Base-by-base conservation (phyloP, 306 rosid genomes). In the Prinsepia uniflora region DNA sequence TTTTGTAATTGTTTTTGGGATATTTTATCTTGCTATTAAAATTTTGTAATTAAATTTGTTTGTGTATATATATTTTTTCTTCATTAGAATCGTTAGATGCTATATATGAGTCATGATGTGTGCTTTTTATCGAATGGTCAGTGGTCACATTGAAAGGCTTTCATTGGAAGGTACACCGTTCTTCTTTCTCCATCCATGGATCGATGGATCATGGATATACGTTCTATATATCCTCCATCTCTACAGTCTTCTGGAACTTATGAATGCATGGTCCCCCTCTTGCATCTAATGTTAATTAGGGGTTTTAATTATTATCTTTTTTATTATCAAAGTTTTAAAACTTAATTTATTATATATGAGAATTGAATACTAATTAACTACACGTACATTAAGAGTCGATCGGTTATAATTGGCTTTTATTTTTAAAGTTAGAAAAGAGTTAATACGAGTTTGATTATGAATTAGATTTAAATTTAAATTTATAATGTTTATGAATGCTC, bases 81-180 rank as follows among this genome's bases (percentile, higher is more conserved):
- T 56, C 7, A 2, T 11, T 46, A 3, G 0, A 12, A 10, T 46
- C 11, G 63, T n/a, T 7, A 71, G 83, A 86, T 87, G 89, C 91
- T 71, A 24, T 2, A 24, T 24, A 70, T 76, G 42, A 50, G 75
- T 79, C 81, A 81, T 81, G 89, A 76, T 84, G 73, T 83, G 79
- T 88, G 97, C 97, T 88, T 84, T 90, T 77, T 72, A 72, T 86
- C 85, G 83, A 81, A 82, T 84, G 96, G 96, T 86, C 92, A 85
- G 83, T 84, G 96, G 96, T 86, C 92, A 85, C 89, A 77, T 78
- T 83, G 71, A 90, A 76, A 87, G 84, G 77, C 86, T 80, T 85
- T 85, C 71, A 82, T 90, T 85, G 87, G 91, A 87, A 85, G 89
- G 71, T 55, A 76, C 65, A 75, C 81, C 76, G 6, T 24, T 24